Conservation (phyloP, 2,329 filamentous ascomycete genomes). For the Trichophyton verrucosum region DNA sequence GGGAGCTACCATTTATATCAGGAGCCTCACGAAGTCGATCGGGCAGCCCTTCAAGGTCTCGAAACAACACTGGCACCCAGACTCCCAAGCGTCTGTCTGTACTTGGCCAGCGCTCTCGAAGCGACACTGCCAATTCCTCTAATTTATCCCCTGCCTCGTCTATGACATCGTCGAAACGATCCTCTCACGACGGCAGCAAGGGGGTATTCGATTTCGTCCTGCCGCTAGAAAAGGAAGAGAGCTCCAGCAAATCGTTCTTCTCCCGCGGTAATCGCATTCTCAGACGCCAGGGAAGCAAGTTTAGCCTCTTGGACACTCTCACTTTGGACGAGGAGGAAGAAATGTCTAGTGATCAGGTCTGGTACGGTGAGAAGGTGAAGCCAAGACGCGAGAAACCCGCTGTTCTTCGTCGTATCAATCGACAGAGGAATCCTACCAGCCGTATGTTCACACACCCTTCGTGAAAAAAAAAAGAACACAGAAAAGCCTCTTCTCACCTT, state of each 20-base stretch:
- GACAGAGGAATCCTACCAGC: constrained; percentile 22
- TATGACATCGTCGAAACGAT: constrained; percentile 25
- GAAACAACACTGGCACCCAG: constrained; percentile 17
- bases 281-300: constrained; percentile 36
- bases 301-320: constrained; percentile 29
- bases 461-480: background rate
- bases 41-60: constrained; percentile 7
- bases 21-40: constrained; percentile 8
- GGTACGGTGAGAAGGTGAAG: constrained; percentile 17
- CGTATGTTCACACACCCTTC: constrained; percentile 22
- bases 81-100: constrained; percentile 31
- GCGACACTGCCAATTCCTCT: constrained; percentile 36
- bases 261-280: constrained; percentile 36
- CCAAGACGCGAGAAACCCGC: constrained; percentile 14
- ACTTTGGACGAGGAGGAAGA: constrained; percentile 30
- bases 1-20: constrained; percentile 11
- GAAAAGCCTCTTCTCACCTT: background rate
- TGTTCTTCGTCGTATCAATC: constrained; percentile 24
- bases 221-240: constrained; percentile 24
- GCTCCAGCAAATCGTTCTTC: constrained; percentile 30
- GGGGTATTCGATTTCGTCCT: constrained; percentile 19
- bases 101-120: constrained; percentile 29
- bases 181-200: constrained; percentile 24
- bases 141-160: constrained; percentile 36
- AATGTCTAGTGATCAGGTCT: constrained; percentile 20